These are phyloP conservation scores for Zygoascus biomembranicola DNA, from an alignment of 805 yeast species.

Conservation along the genomic window DNA sequence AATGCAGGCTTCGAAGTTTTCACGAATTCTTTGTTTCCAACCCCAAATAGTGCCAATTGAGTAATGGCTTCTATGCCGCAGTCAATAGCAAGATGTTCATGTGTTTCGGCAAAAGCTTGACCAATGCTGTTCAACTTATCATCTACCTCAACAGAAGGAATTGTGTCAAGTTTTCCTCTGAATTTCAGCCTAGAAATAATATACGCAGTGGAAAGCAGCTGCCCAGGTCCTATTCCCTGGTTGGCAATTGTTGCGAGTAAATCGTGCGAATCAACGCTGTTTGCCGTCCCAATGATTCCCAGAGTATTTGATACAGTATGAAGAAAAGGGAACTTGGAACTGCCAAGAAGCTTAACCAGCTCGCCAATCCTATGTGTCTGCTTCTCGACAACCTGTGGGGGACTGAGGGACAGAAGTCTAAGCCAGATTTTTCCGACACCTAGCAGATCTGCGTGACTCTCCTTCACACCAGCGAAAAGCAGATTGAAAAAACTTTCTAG, in stretches of 20 bases:
- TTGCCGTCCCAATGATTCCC: conserved; percentile 28
- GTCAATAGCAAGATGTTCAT: conserved; percentile 5
- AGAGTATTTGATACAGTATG: conserved; percentile 36
- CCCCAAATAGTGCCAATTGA: conserved; percentile 35
- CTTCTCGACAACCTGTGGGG: conserved; percentile 10
- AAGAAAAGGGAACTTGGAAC: conserved; percentile 7
- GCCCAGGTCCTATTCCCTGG: conserved; percentile 10
- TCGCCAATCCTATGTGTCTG: neutral
- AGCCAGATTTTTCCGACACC: conserved; percentile 12
- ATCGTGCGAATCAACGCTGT: conserved; percentile 1
- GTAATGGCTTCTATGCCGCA: conserved; percentile 24
- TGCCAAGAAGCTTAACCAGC: neutral
- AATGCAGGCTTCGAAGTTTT: conserved; percentile 6
- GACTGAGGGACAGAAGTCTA: conserved; percentile 14
- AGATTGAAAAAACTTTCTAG: conserved; percentile 25
- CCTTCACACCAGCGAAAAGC: conserved; percentile 30
- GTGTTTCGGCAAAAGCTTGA: neutral
- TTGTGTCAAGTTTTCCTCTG: conserved; percentile 17
- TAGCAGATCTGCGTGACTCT: conserved; percentile 4
- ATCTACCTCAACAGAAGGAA: neutral
- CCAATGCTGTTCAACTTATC: neutral
- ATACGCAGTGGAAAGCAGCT: conserved; percentile 34
- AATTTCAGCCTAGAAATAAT: conserved; percentile 35
- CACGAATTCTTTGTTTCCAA: conserved; percentile 10
- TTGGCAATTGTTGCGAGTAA: conserved; percentile 5